These are phyloP conservation scores for Ilyonectria destructans DNA, from an alignment of 2,329 filamentous ascomycete genomes.

Conservation along the genomic window DNA sequence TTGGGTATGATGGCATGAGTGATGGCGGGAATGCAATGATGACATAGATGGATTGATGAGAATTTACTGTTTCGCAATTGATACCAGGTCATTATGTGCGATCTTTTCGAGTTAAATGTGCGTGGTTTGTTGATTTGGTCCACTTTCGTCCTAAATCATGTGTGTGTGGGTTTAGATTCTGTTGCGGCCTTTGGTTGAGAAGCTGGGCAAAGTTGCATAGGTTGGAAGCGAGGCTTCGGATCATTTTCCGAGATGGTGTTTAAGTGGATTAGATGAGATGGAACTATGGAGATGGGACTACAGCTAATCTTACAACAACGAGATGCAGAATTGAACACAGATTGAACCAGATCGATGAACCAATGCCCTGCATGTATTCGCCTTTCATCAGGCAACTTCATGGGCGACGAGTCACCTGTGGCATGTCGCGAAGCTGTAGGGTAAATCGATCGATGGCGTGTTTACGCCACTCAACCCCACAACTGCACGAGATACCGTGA, in stretches of 20 bases:
- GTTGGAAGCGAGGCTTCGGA: no score
- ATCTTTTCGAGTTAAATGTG: neutral
- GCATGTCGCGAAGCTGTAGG: constrained; percentile 26
- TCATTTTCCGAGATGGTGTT: neutral
- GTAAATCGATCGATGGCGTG: constrained; percentile 4
- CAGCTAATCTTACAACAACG: neutral
- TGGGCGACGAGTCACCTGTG: constrained; percentile 29
- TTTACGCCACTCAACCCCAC: constrained; percentile 8
- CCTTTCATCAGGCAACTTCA: neutral
- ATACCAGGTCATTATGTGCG: constrained; percentile 39
- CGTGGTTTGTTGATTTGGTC: neutral
- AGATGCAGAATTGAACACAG: neutral
- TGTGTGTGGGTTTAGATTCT: neutral
- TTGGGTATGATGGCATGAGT: constrained; percentile 45
- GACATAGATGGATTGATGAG: constrained; percentile 41
- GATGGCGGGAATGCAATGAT: constrained; percentile 42
- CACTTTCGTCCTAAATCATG: neutral
- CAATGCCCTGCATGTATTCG: neutral
- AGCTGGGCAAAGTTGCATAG: no score
- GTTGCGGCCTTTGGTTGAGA: no score
- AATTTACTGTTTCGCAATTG: constrained; percentile 33
- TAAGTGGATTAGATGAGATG: neutral
- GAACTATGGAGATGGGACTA: neutral
- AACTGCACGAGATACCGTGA: constrained; percentile 12
- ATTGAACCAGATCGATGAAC: neutral